Base-by-base conservation (phyloP, 2,329 filamentous ascomycete species). In the Clarireedia homoeocarpa region DNA sequence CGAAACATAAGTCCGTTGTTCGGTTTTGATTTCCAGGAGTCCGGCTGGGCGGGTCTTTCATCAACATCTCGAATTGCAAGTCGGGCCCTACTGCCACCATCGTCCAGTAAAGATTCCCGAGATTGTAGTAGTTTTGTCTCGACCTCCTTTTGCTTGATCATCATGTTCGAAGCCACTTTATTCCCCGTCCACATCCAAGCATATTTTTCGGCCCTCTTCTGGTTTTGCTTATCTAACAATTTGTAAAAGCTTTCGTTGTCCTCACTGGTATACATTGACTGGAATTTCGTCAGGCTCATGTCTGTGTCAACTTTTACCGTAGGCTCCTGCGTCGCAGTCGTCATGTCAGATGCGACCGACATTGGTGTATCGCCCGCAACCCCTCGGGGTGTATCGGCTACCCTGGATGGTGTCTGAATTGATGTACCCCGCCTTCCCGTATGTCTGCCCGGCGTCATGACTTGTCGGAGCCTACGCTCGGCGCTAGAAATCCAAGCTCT, bases 231-330 rank as follows among this genome's bases (percentile, higher is more conserved):
- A 73, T 99, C 94, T 27, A 97, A 76, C 1, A 99, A 77, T 64
- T 86, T 87, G 71, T 96, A 95, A 74, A 99, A 97, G 64, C 89
- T 95, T 69, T 96, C 94, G 68, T 97, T 97, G 70, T 99, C 94
- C 71, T 99, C 94, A 67, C 90, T 96, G 1, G 92, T 99, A 73
- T 96, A 97, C 63, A 89, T 92, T 3, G 88, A 81, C 68, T 99
- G 94, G 66, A 96, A 99, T 1, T 85, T 82, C 53, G 85, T 83
- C 1, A 99, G 78, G 58, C 86, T 91, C 76, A 97, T 83, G 63
- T 85, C 86, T 44, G 85, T 83, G 68, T 95, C 85, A 17, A 89
- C 76, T 34, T 77, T 72, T 57, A 74, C 74, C 51, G 72, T 70
- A 17, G 70, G 67, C 15, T 69, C 66, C 23, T 68, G 65, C 5